Evolutionary conservation across 495 filamentous ascomycete genomes (phyloP).

Genomic region (Hypoxylon rickii): DNA sequence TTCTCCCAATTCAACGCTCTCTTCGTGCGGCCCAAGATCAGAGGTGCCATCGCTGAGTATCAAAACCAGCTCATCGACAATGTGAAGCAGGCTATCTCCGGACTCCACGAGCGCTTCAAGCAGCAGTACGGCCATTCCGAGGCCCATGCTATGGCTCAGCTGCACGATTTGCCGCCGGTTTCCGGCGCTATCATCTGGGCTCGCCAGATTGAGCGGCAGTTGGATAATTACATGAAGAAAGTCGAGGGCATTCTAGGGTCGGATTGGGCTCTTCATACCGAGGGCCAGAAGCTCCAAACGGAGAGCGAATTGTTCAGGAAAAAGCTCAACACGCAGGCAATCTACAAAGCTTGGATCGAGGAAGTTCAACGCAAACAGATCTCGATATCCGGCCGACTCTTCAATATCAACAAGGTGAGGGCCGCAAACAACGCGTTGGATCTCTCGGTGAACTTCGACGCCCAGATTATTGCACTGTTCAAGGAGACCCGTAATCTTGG

Average conservation of each 20-base stretch:
- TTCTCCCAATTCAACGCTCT: conserved; percentile 99
- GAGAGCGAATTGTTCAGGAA: conserved; percentile 91
- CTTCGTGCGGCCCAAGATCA: conserved; percentile 95
- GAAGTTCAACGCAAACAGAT: conserved; percentile 86
- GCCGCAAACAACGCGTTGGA: conserved; percentile 84
- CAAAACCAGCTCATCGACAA: conserved; percentile 96
- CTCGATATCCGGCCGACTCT: conserved; percentile 87
- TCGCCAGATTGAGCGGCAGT: conserved; percentile 91
- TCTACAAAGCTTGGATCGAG: conserved; percentile 93
- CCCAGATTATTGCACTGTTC: conserved; percentile 94
- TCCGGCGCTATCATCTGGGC: conserved; percentile 98
- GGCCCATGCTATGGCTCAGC: conserved; percentile 94
- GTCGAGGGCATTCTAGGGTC: conserved; percentile 93
- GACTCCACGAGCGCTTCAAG: conserved; percentile 95
- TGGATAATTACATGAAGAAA: conserved; percentile 95
- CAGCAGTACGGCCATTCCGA: conserved; percentile 98
- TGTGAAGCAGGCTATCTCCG: conserved; percentile 91
- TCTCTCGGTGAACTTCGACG: conserved; percentile 92
- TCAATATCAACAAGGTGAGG: conserved; percentile 84
- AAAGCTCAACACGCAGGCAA: conserved; percentile 89
- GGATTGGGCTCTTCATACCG: conserved; percentile 90
- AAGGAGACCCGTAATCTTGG: conserved; percentile 97
- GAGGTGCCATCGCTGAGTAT: conserved; percentile 95
- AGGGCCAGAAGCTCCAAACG: conserved; percentile 89
- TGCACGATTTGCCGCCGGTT: conserved; percentile 92